phyloP scores from a whole-genome alignment of 176 grass and related monocot species.

The Olyra latifolia region DNA sequence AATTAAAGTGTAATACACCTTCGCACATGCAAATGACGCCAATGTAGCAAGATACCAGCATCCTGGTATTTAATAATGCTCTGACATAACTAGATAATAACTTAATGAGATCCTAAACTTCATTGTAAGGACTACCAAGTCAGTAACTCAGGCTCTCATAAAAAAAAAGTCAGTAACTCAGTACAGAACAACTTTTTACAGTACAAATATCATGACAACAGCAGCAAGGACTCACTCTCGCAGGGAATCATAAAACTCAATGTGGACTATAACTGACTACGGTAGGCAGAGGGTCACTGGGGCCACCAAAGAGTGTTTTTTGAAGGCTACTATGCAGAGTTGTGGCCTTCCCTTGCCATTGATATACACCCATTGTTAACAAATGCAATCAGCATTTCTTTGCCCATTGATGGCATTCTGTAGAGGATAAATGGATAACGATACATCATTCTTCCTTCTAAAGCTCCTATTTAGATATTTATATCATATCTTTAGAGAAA shows the following conservation, averaged over 20 bases:
- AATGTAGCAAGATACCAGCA: background rate
- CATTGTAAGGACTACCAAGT: background rate
- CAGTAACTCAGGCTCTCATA: too few relatives aligned
- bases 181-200: background rate
- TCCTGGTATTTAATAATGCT: background rate
- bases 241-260: background rate
- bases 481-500: too few relatives aligned
- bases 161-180: background rate
- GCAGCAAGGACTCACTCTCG: background rate
- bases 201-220: background rate
- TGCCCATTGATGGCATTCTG: too few relatives aligned
- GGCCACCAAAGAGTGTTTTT: too few relatives aligned
- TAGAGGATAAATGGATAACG: too few relatives aligned
- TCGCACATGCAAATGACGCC: background rate
- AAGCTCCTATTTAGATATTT: too few relatives aligned
- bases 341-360: too few relatives aligned
- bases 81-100: constrained; percentile 13
- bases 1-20: background rate
- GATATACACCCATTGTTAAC: too few relatives aligned
- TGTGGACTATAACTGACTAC: background rate
- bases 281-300: too few relatives aligned
- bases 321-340: too few relatives aligned
- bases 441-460: too few relatives aligned
- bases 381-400: too few relatives aligned
- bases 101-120: background rate